phyloP scores from a whole-genome alignment of 2,329 filamentous ascomycete species.

The Fusarium sp. region DNA sequence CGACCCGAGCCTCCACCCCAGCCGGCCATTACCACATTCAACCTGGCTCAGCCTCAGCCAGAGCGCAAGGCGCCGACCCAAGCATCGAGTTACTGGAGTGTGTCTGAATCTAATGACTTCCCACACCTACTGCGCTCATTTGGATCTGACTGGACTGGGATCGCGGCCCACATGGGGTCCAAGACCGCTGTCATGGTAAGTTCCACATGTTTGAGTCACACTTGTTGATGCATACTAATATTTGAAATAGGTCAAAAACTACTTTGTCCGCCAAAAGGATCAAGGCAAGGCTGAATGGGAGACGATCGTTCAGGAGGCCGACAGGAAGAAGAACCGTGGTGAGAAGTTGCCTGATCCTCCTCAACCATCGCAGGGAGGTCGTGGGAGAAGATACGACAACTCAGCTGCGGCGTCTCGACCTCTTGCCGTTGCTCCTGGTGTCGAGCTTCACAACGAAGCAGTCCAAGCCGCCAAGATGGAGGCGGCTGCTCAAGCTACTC shows the following conservation, averaged over 20 bases:
- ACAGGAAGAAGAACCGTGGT: constrained; percentile 65
- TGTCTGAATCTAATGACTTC: constrained; percentile 83
- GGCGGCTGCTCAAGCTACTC: constrained; percentile 46
- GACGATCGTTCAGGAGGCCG: constrained; percentile 68
- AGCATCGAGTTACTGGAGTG: constrained; percentile 88
- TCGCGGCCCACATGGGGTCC: constrained; percentile 82
- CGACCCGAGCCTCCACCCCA: constrained; percentile 65
- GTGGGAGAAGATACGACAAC: constrained; percentile 63
- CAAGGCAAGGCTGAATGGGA: constrained; percentile 70
- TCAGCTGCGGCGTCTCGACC: constrained; percentile 53
- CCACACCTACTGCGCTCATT: constrained; percentile 77
- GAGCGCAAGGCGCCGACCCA: constrained; percentile 67
- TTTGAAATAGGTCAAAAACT: constrained; percentile 71
- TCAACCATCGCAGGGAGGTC: constrained; percentile 60
- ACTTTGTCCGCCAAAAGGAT: constrained; percentile 73
- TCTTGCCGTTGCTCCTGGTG: constrained; percentile 60
- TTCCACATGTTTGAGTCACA: constrained; percentile 7
- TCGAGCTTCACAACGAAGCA: constrained; percentile 60
- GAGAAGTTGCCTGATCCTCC: constrained; percentile 72
- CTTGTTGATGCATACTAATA: constrained; percentile 20
- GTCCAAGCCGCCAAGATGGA: constrained; percentile 59
- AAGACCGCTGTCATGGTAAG: constrained; percentile 89
- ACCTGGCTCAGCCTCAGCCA: constrained; percentile 57
- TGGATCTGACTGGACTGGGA: constrained; percentile 81
- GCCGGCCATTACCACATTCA: constrained; percentile 63